Evolutionary conservation across 179 eudicot species (phyloP).

Genomic region (Silene noctiflora): DNA sequence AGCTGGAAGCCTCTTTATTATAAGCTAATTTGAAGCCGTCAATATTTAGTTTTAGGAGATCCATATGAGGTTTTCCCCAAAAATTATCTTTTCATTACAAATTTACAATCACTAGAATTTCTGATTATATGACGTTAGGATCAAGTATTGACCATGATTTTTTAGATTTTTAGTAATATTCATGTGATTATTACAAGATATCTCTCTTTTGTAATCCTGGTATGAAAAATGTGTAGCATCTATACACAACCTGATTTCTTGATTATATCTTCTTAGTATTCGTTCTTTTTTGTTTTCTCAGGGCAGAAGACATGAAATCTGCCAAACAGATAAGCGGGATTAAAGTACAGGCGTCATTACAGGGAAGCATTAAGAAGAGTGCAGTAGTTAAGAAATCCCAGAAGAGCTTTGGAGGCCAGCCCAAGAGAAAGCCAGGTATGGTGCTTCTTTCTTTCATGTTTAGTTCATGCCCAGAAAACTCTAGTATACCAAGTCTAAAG

Average conservation of each 20-base stretch:
- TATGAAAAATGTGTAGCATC: neutral
- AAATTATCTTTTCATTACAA: neutral
- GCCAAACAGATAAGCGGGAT: conserved; percentile 18
- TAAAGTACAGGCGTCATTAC: conserved; percentile 1
- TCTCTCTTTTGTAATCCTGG: neutral
- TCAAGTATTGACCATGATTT: neutral
- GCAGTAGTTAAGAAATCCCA: conserved; percentile 16
- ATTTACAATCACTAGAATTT: neutral
- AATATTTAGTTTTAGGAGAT: neutral
- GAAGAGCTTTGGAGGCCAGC: conserved; percentile 21
- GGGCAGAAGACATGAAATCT: conserved; percentile 25
- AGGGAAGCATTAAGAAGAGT: conserved; percentile 19
- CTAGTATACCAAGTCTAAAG: too few species aligned
- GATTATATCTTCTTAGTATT: neutral
- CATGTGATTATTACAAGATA: neutral
- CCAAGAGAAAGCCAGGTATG: conserved; percentile 20
- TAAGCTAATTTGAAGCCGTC: neutral
- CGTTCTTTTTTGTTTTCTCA: neutral
- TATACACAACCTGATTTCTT: neutral
- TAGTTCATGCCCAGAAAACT: neutral
- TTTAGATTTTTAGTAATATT: neutral
- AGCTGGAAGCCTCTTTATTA: neutral
- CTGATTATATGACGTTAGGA: neutral
- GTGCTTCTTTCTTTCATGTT: neutral
- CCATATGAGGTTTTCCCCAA: neutral